Base-by-base conservation (phyloP, 2,329 filamentous ascomycete species). In the Dactylellina sp. region DNA sequence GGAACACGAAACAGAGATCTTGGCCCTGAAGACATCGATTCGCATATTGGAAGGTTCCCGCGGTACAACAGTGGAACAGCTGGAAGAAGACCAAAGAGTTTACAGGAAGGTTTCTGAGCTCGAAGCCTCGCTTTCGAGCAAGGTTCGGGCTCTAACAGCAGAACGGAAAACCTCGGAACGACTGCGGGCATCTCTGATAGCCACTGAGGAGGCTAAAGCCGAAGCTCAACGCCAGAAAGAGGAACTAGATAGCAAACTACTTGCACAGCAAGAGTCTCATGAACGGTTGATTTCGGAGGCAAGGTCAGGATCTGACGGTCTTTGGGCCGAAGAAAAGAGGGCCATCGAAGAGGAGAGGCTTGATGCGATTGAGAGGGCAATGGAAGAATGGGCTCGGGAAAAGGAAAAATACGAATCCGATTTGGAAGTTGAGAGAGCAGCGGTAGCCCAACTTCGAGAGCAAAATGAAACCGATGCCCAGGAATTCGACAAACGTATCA, bases 31-130 rank as follows among this genome's bases (percentile, higher is more conserved):
- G 39, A 65, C 60, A 12, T 72, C 68, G 14, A 65, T 72, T 16
- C 68, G 68, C 12, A 65, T 72, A 11, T 35, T 72, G 7, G 68
- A 72, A 44, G 68, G 68, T 1, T 65, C 68, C 1, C 53, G 68
- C n/a, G 68, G 68, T 28, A 72, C 68, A 2, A 72, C 68, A 1
- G 60, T 72, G 6, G 68, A 72, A 42, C 68, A 72, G 39, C 60
- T 72, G 2, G 68, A 72, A 46, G 68, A 72, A 35, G 68, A 72
- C 32, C 68, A 72, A 37, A 65, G 68, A 22, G 53, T 72, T 6
- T 72, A 72, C 22, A 50, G 68, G 22, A 72, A 72, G 28, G 68
- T 72, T n/a, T 55, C 68, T 7, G 68, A 72, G 18, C 60, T 72
- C 2, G 68, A 72, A 28, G 55, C 68, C 2, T 65, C 68, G 7